A percentile compares a stretch with the other conserved stretches of the same genome.
Evolutionary conservation across 805 yeast genomes (phyloP).

Genomic region (Yamadazyma laniorum): DNA sequence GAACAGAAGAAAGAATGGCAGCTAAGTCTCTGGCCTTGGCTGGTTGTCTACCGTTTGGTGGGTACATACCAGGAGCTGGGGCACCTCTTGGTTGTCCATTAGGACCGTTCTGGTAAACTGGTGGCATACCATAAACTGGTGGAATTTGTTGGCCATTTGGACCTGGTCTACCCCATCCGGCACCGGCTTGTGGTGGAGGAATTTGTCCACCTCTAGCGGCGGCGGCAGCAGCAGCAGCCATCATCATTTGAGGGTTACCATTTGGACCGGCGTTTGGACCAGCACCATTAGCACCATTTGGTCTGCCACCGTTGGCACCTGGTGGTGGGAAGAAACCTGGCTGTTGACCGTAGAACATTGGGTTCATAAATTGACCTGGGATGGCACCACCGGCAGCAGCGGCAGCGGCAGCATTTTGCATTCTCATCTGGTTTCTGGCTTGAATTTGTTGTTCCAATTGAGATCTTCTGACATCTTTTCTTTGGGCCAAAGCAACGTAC

Average conservation of each 20-base stretch:
- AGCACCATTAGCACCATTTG: constrained; percentile 4
- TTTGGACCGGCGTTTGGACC: constrained; percentile 10
- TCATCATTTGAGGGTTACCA: constrained; percentile 80
- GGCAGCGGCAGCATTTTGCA: constrained; percentile 89
- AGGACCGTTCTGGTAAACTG: constrained; percentile 56
- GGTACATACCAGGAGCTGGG: constrained; percentile 36
- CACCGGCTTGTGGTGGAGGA: constrained; percentile 55
- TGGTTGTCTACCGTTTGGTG: constrained; percentile 47
- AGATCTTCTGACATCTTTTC: constrained; percentile 95
- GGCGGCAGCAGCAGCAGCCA: constrained; percentile 20
- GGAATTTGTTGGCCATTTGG: constrained; percentile 86
- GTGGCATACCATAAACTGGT: constrained; percentile 83
- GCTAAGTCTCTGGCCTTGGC: constrained; percentile 53
- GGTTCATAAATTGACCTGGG: constrained; percentile 84
- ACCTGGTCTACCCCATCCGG: constrained; percentile 54
- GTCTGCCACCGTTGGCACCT: constrained; percentile 59
- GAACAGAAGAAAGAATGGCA: constrained; percentile 59
- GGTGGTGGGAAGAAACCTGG: constrained; percentile 83
- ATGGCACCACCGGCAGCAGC: constrained; percentile 76
- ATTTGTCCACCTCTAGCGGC: constrained; percentile 53
- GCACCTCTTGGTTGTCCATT: constrained; percentile 67
- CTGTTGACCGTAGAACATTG: constrained; percentile 84
- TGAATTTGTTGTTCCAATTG: constrained; percentile 97
- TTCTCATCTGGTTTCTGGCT: constrained; percentile 97
- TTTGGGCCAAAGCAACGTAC: constrained; percentile 98